Evolutionary conservation across 306 rosid genomes (phyloP), one percentile per base, ranked within the genome.

Genomic region (Pyrus pyrifolia): DNA sequence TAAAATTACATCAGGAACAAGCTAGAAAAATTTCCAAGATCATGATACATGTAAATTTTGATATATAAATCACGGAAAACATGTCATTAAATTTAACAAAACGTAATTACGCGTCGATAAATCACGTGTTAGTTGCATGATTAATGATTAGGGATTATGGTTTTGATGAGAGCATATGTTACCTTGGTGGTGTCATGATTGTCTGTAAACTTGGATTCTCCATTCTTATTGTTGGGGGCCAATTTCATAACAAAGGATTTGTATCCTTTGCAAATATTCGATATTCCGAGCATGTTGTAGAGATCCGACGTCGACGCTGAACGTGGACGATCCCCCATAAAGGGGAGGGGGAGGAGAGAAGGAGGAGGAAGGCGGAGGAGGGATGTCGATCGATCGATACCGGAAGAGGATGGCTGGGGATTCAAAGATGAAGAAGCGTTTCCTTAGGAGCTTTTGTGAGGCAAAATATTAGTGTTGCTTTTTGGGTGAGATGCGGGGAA

Each of bases 241-340:
- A 73, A 78, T 87, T 87, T 85, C 60, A 19, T 61, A 67, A 87
- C 75, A 61, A 85, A 71, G 62, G 80, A 81, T 70, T 81, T 85
- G 73, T 78, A 83, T 44, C 73, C 94, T 78, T 84, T 91, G 88
- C 89, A 68, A 12, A 93, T 74, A 12, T 88, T 87, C 25, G 91
- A 76, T 27, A 91, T 81, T 66, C 89, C 85, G 33, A 89, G 84
- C 80, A 91, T 46, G 60, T 66, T 52, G 76, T 84, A 79, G 68
- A 88, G 73, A 83, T 91, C 97, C 10, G 86, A 53, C 33, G 87
- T 44, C 29, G 70, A 82, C 14, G 80, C 78, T 25, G 86, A 87
- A 27, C 83, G 94, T 60, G 84, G 80, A 59, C 22, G 81, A 65
- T 88, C 89, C 68, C 85, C 93, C 96, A 86, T 91, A 83, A 61